Evolutionary conservation across 108 stramenopile species (phyloP), one percentile per base, ranked within the genome.

Genomic region (Hondaea fermentalgiana): DNA sequence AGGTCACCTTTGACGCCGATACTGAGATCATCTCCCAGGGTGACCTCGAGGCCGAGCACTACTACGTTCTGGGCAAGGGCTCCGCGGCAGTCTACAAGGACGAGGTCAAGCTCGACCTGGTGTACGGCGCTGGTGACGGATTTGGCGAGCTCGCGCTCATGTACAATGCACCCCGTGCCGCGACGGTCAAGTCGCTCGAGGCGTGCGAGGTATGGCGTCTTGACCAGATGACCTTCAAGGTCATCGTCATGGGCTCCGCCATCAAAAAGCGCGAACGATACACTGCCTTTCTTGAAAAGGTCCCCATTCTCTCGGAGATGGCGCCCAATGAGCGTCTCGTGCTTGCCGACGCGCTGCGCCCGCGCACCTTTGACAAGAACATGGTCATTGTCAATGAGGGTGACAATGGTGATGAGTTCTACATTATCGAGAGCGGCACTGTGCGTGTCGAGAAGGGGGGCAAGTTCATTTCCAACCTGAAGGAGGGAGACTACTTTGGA

Each of bases 111-210:
- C 60, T 55, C 5, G 71, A 72, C 21, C 88, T 58, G 25, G 87
- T 42, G 12, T 87, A 87, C 23, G 16, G 57, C 42, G 5, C 57
- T 19, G 91, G 90, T 16, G 91, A 90, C 53, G 59, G 87, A 87
- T 98, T 98, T 91, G 97, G 97, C 72, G 97, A 98, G 90, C 91
- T 98, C 57, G 97, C 97, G 12, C 94, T 98, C 14, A 94, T 97
- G 94, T 97, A 97, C 90, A 95, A 96, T 17, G 95, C 96, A 8
- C 97, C 97, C 5, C 92, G 97, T 72, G 96, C 97, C 17, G 97
- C 97, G 10, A 96, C 96, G 25, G 92, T 92, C 69, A 21, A 51
- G 29, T 64, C 87, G 19, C 90, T 89, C 21, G 92, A 89, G 71
- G 59, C 55, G 51, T 93, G 91, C 47, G 89, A 88, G 5, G 44